Conservation (phyloP, 192 early-diverging fungal genomes). For the Jimgerdemannia flammicorona region DNA sequence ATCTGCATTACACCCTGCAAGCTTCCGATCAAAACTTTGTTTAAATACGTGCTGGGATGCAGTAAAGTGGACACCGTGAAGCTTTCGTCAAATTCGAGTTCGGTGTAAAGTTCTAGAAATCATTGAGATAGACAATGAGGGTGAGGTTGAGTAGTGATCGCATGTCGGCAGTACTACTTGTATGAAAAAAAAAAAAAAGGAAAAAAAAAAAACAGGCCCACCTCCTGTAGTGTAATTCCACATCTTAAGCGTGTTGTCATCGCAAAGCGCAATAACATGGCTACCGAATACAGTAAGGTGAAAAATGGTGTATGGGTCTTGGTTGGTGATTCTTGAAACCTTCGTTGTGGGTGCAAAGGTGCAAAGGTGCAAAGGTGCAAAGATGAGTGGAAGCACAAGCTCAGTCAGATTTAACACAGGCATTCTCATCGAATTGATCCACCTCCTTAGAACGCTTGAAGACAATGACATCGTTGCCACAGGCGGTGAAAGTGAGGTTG, state of each 20-base stretch:
- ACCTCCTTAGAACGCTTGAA: slow-evolving; percentile 72
- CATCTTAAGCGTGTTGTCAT: slow-evolving; percentile 75
- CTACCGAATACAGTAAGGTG: slow-evolving; percentile 73
- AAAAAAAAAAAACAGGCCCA: slow-evolving; percentile 17
- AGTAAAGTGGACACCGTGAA: slow-evolving; percentile 75
- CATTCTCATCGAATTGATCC: neutral
- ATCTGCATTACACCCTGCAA: slow-evolving; percentile 86
- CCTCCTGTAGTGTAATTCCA: slow-evolving; percentile 73
- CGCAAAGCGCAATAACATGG: slow-evolving; percentile 70
- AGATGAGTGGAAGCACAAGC: neutral
- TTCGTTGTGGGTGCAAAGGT: too few species aligned
- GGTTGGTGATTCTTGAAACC: slow-evolving; percentile 20
- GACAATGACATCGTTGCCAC: slow-evolving; percentile 53
- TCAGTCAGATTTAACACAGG: too few species aligned
- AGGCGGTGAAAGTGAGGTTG: slow-evolving; percentile 74
- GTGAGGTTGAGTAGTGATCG: neutral
- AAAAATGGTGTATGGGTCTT: slow-evolving; percentile 45
- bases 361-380: slow-evolving; percentile 15
- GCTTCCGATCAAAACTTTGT: slow-evolving; percentile 90
- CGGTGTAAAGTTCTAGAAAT: slow-evolving; percentile 58
- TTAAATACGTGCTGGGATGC: slow-evolving; percentile 96
- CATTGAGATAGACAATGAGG: neutral
- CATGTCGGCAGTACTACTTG: slow-evolving; percentile 1
- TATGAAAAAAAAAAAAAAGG: too few species aligned
- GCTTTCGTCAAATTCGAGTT: slow-evolving; percentile 67